These are phyloP conservation scores for Pseudogymnoascus sp. DNA, from an alignment of 2,329 filamentous ascomycete species.

Conservation along the genomic window DNA sequence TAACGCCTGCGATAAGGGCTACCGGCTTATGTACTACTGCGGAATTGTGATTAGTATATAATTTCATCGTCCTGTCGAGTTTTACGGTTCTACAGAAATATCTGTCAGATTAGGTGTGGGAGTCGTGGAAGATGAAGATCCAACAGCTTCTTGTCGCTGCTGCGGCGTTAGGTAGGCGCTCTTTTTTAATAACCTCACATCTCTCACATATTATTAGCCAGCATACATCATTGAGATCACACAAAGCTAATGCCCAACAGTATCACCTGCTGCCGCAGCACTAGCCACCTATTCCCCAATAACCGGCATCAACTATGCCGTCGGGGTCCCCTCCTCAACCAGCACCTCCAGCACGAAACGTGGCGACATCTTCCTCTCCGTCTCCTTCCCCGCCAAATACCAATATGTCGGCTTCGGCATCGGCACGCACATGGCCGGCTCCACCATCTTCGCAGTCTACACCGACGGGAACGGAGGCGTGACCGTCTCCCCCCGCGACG, in stretches of 20 bases:
- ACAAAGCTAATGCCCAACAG: background rate
- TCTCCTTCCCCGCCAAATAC: conserved; percentile 43
- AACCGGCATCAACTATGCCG: conserved; percentile 31
- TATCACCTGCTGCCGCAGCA: background rate
- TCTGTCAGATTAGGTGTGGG: background rate
- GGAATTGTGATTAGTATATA: background rate
- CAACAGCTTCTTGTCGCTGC: background rate
- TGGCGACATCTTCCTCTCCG: conserved; percentile 51
- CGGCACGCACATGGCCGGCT: conserved; percentile 42
- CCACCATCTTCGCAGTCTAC: conserved; percentile 54
- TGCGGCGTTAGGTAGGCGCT: background rate
- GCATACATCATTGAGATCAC: background rate
- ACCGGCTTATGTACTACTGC: background rate
- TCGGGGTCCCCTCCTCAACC: conserved; percentile 47
- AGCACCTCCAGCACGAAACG: conserved; percentile 34
- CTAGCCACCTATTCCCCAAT: conserved; percentile 14
- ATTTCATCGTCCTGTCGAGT: background rate
- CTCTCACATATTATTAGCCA: background rate
- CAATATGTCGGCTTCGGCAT: conserved; percentile 50
- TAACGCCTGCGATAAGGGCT: background rate
- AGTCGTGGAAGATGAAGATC: background rate
- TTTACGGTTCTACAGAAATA: background rate
- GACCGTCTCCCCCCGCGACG: conserved; percentile 46
- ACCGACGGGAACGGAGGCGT: conserved; percentile 42
- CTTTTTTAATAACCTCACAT: background rate